Evolutionary conservation across 1,284 basidiomycete species (phyloP).

Genomic region (Trametes sp.): DNA sequence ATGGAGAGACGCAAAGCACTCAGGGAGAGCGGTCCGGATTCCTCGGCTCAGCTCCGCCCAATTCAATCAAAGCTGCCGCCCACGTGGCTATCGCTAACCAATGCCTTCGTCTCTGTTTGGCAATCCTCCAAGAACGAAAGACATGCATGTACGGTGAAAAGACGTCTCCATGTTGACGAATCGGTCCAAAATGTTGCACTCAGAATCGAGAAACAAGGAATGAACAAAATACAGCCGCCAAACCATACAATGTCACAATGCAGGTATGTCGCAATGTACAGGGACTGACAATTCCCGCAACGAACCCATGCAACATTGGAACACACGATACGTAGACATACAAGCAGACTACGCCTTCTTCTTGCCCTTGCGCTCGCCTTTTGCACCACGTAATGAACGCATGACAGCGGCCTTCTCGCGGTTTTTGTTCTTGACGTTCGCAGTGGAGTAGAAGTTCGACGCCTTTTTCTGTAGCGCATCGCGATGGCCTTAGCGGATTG

Average conservation of each 20-base stretch:
- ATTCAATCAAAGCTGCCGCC: not conserved
- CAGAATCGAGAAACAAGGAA: too few species aligned
- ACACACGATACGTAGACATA: not conserved
- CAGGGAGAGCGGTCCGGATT: slow-evolving; percentile 7
- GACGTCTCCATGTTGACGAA: too few species aligned
- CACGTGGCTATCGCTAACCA: slow-evolving; percentile 11
- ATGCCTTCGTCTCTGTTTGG: slow-evolving; percentile 6
- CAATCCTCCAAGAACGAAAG: slow-evolving; percentile 9
- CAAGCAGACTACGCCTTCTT: slow-evolving; percentile 8
- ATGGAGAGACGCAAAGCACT: slow-evolving; percentile 5
- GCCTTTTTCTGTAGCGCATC: slow-evolving; percentile 72
- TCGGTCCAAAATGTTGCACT: too few species aligned
- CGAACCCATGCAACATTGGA: not conserved
- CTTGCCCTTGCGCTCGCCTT: slow-evolving; percentile 30
- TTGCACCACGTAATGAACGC: slow-evolving; percentile 42
- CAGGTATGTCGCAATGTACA: too few species aligned
- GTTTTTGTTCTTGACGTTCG: slow-evolving; percentile 92
- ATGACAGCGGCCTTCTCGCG: slow-evolving; percentile 66
- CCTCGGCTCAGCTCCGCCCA: slow-evolving; percentile 9
- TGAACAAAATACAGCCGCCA: too few species aligned
- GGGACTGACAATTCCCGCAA: too few species aligned
- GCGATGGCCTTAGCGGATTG: not conserved
- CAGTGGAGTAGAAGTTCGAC: slow-evolving; percentile 88
- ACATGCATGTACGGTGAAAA: too few species aligned
- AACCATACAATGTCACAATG: too few species aligned